A percentile compares a stretch with the other conserved stretches of the same genome.
Conservation (phyloP, 768 basidiomycete genomes). For the Aureoboletus auriporus region DNA sequence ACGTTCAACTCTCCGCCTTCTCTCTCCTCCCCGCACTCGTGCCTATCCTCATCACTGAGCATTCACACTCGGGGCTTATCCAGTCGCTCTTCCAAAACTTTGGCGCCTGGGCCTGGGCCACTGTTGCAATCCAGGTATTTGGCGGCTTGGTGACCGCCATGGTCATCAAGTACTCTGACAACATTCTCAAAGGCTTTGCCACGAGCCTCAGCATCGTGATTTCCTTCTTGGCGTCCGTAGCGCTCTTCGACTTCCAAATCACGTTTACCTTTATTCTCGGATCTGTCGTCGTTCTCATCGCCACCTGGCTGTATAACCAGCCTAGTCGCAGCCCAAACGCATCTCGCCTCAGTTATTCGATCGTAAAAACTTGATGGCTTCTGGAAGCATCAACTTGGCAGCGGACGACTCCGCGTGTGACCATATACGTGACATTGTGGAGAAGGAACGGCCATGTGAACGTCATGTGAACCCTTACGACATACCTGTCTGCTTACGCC, state of each 20-base stretch:
- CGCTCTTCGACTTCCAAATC: conserved; percentile 86
- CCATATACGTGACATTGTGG: conserved; percentile 1
- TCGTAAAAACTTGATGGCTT: conserved; percentile 20
- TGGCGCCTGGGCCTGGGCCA: conserved; percentile 88
- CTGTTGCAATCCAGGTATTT: conserved; percentile 81
- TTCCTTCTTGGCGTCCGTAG: conserved; percentile 89
- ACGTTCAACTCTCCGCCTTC: conserved; percentile 93
- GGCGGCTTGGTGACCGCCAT: conserved; percentile 92
- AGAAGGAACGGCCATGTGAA: conserved; percentile 7
- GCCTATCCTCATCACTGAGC: conserved; percentile 62
- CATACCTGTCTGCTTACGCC: conserved; percentile 18
- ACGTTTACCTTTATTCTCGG: conserved; percentile 85
- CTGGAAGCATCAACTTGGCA: conserved; percentile 1
- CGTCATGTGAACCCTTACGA: conserved; percentile 15
- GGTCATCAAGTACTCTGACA: conserved; percentile 93
- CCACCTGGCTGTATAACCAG: conserved; percentile 92
- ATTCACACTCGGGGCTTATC: conserved; percentile 37
- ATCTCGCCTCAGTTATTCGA: conserved; percentile 25
- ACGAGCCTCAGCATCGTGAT: conserved; percentile 92
- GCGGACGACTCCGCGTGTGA: conserved; percentile 1
- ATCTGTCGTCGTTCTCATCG: conserved; percentile 74
- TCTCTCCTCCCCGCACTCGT: conserved; percentile 85
- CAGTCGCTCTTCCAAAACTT: conserved; percentile 76
- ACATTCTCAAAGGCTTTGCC: conserved; percentile 92
- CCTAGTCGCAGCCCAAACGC: conserved; percentile 37